Evolutionary conservation across 176 grass and related monocot species (phyloP), one percentile per base, ranked within the genome.

Genomic region (Microstegium vimineum): DNA sequence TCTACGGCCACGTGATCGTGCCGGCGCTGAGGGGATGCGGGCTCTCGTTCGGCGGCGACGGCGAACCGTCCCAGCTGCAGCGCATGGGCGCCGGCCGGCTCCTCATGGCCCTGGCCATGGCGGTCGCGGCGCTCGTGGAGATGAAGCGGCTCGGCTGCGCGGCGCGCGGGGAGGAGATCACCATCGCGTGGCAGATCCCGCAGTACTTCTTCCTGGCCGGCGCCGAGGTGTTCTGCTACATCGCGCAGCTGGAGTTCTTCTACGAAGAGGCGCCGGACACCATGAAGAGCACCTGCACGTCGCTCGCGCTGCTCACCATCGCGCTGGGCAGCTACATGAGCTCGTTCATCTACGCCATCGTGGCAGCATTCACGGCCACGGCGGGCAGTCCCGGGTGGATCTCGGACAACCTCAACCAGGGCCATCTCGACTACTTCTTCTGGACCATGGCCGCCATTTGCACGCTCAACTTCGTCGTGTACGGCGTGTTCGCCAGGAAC

Each of bases 231-330:
- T 92, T 97, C 74, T 86, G 75, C 66, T 88, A 88, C 66, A 92
- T 97, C 37, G 59, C 91, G 8, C 87, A 92, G 80, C 82, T 97
- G 6, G 91, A 97, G 85, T 97, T 97, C 72, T 97, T 97, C 91
- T 97, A 84, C 66, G 76, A 38, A 26, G 89, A 97, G 88, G 91
- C 91, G 62, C 91, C 94, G 27, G 89, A 94, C 27, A 85, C 89
- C 26, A 97, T 97, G 94, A 94, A 94, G 82, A 97, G 85, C 94
- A 89, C 85, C 6, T 97, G 94, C 79, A 94, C 87, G 30, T 84
- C 94, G 64, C 86, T 94, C 14, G 87, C 87, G 31, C 74, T 97
- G 66, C 90, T 97, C 76, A 87, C 89, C 61, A 85, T 94, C 77
- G 76, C 91, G 6, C 73, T 94, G 4, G 94, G 94, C 3, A 92